Evolutionary conservation across 352 stramenopile genomes (phyloP).

Genomic region (Pythium scleroteichum): DNA sequence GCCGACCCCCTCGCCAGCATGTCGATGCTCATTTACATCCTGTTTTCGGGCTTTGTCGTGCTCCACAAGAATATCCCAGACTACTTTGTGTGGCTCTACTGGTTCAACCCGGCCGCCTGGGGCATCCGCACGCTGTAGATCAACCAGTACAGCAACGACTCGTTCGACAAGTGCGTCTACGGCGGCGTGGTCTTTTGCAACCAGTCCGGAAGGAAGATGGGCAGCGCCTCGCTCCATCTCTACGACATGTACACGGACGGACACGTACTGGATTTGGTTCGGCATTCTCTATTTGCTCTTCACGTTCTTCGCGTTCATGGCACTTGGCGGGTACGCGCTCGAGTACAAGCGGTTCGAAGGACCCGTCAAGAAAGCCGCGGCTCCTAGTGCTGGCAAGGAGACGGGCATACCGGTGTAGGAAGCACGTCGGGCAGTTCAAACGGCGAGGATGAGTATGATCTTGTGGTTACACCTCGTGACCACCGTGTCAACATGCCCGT

Average conservation of each 20-base stretch:
- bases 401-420: no score
- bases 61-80: conserved; percentile 30
- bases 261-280: conserved; percentile 23
- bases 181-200: conserved; percentile 27
- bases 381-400: neutral
- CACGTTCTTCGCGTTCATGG: conserved; percentile 26
- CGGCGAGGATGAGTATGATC: no score
- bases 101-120: conserved; percentile 42
- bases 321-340: conserved; percentile 21
- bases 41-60: conserved; percentile 42
- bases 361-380: neutral
- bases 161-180: conserved; percentile 17
- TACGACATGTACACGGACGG: conserved; percentile 23
- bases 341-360: conserved; percentile 28
- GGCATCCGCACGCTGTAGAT: conserved; percentile 22
- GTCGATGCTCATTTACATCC: conserved; percentile 27
- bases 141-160: conserved; percentile 29
- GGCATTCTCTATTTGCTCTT: conserved; percentile 20
- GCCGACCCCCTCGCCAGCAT: conserved; percentile 26
- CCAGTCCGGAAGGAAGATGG: conserved; percentile 18
- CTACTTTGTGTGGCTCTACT: conserved; percentile 44
- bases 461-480: neutral
- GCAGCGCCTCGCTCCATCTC: conserved; percentile 18
- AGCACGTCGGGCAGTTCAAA: no score
- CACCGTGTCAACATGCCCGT: neutral